These are phyloP conservation scores for Aspergillus calidoustus DNA, from an alignment of 2,329 filamentous ascomycete genomes.

Conservation along the genomic window DNA sequence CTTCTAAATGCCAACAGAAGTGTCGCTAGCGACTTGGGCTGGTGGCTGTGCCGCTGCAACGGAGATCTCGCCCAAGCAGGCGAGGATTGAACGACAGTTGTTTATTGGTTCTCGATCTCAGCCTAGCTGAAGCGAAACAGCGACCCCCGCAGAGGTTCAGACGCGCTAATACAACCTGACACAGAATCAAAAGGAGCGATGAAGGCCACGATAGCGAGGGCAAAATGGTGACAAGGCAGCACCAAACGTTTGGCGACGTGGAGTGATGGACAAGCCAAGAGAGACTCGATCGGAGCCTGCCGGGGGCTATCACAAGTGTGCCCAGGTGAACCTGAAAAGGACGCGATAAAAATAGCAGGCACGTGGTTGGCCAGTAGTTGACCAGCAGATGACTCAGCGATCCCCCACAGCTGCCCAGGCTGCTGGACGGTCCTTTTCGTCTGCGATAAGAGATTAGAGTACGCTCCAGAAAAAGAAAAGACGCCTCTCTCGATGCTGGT, in stretches of 20 bases:
- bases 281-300: background rate
- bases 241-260: background rate
- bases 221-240: background rate
- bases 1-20: conserved; percentile 17
- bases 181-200: background rate
- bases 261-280: background rate
- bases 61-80: conserved; percentile 20
- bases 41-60: conserved; percentile 30
- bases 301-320: background rate
- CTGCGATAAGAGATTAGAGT: conserved; percentile 15
- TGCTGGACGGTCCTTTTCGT: background rate
- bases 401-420: conserved; percentile 14
- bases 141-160: conserved; percentile 12
- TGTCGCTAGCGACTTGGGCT: conserved; percentile 21
- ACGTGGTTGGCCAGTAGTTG: conserved; percentile 20
- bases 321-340: background rate
- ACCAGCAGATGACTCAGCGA: conserved; percentile 19
- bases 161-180: conserved; percentile 11
- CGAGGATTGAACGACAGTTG: background rate
- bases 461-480: conserved; percentile 5
- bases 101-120: conserved; percentile 13
- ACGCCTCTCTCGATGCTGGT: conserved; percentile 2
- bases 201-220: background rate
- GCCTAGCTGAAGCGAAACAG: conserved; percentile 5
- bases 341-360: conserved; percentile 23